These are phyloP conservation scores for Colletotrichum sansevieriae DNA, from an alignment of 2,329 filamentous ascomycete species.

Conservation along the genomic window DNA sequence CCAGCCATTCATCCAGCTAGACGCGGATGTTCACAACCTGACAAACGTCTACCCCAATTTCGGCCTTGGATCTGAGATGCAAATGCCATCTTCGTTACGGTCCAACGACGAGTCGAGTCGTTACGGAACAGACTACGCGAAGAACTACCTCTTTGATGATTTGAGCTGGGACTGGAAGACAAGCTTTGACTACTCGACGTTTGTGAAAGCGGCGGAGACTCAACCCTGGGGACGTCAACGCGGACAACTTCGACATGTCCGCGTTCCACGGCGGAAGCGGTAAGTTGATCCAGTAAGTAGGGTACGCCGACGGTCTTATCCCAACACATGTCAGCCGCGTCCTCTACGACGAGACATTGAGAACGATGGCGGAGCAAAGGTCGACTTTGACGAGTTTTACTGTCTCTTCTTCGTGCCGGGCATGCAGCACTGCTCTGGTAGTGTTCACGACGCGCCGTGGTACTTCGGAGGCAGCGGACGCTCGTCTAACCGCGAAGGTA, in stretches of 20 bases:
- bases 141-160: constrained; percentile 57
- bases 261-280: constrained; percentile 55
- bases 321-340: constrained; percentile 59
- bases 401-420: constrained; percentile 64
- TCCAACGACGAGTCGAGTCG: constrained; percentile 41
- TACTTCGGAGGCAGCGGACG: constrained; percentile 46
- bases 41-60: constrained; percentile 56
- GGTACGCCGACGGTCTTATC: constrained; percentile 57
- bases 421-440: constrained; percentile 60
- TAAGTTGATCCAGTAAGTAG: constrained; percentile 62
- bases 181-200: constrained; percentile 52
- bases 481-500: constrained; percentile 46
- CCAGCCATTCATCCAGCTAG: constrained; percentile 44
- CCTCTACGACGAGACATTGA: constrained; percentile 62
- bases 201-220: constrained; percentile 37
- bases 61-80: constrained; percentile 59
- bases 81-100: constrained; percentile 46
- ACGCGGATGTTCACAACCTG: constrained; percentile 45
- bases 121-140: constrained; percentile 50
- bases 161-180: constrained; percentile 52
- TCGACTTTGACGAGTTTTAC: constrained; percentile 58
- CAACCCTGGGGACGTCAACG: constrained; percentile 56
- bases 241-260: constrained; percentile 55
- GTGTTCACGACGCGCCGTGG: constrained; percentile 52
- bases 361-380: constrained; percentile 53